phyloP scores from a whole-genome alignment of 805 yeast species.

The Yarrowia osloensis region DNA sequence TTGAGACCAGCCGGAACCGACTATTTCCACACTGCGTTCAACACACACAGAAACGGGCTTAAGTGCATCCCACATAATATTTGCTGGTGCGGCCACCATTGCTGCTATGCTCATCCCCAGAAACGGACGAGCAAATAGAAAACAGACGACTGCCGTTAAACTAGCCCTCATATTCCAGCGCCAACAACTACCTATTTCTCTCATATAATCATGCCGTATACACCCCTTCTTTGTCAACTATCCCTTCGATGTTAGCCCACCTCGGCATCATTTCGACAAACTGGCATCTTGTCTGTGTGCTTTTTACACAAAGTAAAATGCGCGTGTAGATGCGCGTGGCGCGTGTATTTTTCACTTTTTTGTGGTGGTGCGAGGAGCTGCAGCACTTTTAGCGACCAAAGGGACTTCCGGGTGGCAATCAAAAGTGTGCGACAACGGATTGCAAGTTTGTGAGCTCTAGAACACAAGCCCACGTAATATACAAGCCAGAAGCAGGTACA shows the following conservation, averaged over 20 bases:
- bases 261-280: not conserved
- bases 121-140: not conserved
- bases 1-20: slow-evolving; percentile 25
- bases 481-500: not conserved
- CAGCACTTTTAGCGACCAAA: not conserved
- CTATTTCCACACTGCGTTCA: not conserved
- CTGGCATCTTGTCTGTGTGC: not conserved
- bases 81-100: too few relatives aligned
- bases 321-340: slow-evolving; percentile 24
- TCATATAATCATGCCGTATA: not conserved
- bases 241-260: slow-evolving; percentile 16
- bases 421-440: not conserved
- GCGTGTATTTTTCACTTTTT: slow-evolving; percentile 15
- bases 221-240: not conserved
- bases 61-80: not conserved
- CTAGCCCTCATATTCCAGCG: not conserved
- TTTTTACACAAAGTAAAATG: not conserved
- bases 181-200: not conserved
- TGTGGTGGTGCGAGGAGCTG: slow-evolving; percentile 1
- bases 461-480: not conserved
- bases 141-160: not conserved
- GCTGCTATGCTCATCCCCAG: not conserved
- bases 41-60: not conserved
- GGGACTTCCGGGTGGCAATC: not conserved
- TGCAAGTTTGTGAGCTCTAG: not conserved